These are phyloP conservation scores for Planoprotostelium fungivorum DNA, from an alignment of 78 protist species.

Conservation along the genomic window DNA sequence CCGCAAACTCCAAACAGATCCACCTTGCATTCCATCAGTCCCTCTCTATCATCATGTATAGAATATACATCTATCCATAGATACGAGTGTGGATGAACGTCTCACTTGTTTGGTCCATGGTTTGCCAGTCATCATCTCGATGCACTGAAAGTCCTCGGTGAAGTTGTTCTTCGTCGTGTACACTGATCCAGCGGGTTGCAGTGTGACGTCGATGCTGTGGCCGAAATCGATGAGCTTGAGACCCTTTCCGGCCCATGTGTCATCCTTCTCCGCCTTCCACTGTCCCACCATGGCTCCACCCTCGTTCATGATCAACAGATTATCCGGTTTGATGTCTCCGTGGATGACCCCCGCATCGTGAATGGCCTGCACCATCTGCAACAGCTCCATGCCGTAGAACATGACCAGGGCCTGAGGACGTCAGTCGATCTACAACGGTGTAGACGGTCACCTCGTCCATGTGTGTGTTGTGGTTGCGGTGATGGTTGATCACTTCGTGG, in stretches of 20 bases:
- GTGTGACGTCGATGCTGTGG: conserved; percentile 38
- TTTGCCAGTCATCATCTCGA: not conserved
- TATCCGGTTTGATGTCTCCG: conserved; percentile 58
- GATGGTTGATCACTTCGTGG: not conserved
- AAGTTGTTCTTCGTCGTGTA: not conserved
- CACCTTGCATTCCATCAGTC: not conserved
- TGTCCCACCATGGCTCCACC: conserved; percentile 8
- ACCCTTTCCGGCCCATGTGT: conserved; percentile 51
- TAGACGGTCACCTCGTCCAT: not conserved
- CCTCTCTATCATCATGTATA: not conserved
- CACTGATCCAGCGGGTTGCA: conserved; percentile 10
- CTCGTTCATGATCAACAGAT: conserved; percentile 17
- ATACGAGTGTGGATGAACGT: not conserved
- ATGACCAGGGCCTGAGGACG: conserved; percentile 35
- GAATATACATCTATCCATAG: not conserved
- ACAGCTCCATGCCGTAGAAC: conserved; percentile 62
- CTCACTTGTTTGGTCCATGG: not conserved
- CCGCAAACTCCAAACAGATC: not conserved
- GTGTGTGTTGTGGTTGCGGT: not conserved
- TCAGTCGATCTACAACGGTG: not conserved
- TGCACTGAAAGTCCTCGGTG: not conserved
- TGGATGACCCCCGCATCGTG: conserved; percentile 58
- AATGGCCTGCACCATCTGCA: conserved; percentile 28
- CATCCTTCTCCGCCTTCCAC: conserved; percentile 23
- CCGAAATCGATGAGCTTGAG: conserved; percentile 54